These are phyloP conservation scores for Daldinia sp. DNA, from an alignment of 2,329 filamentous ascomycete genomes.

Conservation along the genomic window DNA sequence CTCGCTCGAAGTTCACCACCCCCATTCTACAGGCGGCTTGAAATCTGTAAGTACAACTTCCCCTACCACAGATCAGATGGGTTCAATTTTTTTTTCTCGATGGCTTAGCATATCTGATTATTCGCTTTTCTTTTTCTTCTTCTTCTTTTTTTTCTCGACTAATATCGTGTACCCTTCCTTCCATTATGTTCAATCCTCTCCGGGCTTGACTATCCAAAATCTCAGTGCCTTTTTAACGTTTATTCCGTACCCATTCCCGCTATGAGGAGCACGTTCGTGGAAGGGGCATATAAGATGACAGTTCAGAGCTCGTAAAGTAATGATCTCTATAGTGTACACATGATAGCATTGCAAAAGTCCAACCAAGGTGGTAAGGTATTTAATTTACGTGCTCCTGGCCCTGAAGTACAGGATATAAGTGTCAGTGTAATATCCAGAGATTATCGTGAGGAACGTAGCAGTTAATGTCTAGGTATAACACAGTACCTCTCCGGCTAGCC, in stretches of 20 bases:
- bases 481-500: too few relatives aligned
- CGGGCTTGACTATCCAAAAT: not conserved
- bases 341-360: too few relatives aligned
- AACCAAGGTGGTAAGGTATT: too few relatives aligned
- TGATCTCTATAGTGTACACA: not conserved
- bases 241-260: not conserved
- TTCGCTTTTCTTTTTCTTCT: not conserved
- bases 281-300: not conserved
- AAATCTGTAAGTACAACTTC: conserved; percentile 22
- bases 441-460: too few relatives aligned
- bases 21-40: conserved; percentile 20
- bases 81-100: conserved; percentile 4
- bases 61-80: conserved; percentile 23
- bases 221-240: not conserved
- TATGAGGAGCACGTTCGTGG: not conserved
- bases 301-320: not conserved
- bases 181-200: too few relatives aligned
- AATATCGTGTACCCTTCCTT: too few relatives aligned
- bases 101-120: not conserved
- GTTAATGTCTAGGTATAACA: too few relatives aligned
- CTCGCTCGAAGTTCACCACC: not conserved
- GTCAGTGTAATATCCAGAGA: too few relatives aligned
- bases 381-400: not conserved
- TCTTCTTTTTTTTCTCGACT: not conserved
- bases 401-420: too few relatives aligned